Evolutionary conservation across 2,329 filamentous ascomycete genomes (phyloP).

Genomic region (Fusarium pseudograminearum): DNA sequence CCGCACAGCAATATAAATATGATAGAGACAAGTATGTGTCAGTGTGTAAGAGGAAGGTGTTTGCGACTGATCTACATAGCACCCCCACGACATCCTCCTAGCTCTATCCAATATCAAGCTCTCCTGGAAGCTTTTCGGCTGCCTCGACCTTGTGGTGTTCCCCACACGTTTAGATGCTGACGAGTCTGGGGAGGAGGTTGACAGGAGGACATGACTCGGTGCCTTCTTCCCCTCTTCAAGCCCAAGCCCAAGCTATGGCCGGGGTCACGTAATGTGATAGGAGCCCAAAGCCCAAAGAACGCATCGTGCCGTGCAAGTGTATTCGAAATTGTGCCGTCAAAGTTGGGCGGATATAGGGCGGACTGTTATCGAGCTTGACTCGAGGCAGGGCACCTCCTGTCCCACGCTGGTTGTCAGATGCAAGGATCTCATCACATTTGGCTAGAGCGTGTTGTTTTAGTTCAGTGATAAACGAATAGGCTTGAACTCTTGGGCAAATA

Average conservation of each 20-base stretch:
- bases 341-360: background rate
- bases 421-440: background rate
- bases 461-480: background rate
- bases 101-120: conserved; percentile 20
- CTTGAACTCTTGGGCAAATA: background rate
- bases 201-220: conserved; percentile 18
- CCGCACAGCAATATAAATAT: conserved; percentile 10
- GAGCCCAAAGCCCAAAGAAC: background rate
- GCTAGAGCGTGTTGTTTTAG: conserved; percentile 7
- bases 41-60: conserved; percentile 11
- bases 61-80: conserved; percentile 20
- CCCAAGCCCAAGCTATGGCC: conserved; percentile 20
- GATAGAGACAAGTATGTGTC: conserved; percentile 14
- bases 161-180: conserved; percentile 17
- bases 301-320: background rate
- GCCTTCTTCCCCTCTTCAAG: background rate
- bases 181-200: conserved; percentile 10
- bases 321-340: background rate
- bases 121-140: conserved; percentile 11
- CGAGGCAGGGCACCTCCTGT: background rate
- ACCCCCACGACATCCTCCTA: conserved; percentile 4
- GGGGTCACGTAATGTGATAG: background rate
- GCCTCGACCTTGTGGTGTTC: background rate
- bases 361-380: background rate
- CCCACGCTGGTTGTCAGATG: background rate